A percentile compares a stretch with the other conserved stretches of the same genome.
Conservation (phyloP, 2,329 filamentous ascomycete species). For the Decorospora gaudefroyi region DNA sequence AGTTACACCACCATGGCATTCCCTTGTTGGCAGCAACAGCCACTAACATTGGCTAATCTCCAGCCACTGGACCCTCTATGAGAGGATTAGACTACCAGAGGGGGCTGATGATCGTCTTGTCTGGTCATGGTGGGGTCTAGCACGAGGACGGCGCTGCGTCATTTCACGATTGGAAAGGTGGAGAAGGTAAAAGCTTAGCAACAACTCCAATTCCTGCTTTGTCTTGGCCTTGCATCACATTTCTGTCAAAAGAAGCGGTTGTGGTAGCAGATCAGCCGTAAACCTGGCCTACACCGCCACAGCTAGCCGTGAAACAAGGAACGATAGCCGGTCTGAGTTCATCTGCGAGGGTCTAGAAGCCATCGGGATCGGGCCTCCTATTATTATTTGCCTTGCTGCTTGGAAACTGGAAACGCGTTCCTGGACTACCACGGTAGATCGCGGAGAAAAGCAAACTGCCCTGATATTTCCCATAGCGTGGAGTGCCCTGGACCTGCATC, state of each 20-base stretch:
- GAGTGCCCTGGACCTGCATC: neutral
- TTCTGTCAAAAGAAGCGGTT: conserved; percentile 11
- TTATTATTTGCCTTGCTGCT: neutral
- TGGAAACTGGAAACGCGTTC: conserved; percentile 13
- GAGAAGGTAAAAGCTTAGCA: conserved; percentile 34
- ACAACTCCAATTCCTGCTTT: conserved; percentile 31
- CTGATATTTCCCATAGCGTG: no score
- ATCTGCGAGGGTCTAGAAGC: conserved; percentile 21
- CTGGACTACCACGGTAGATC: conserved; percentile 9
- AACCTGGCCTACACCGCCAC: conserved; percentile 17
- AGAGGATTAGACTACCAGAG: conserved; percentile 5
- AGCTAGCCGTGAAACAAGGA: conserved; percentile 25
- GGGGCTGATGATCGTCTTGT: conserved; percentile 14
- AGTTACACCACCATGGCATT: conserved; percentile 10
- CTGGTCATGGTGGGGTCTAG: conserved; percentile 18
- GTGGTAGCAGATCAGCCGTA: conserved; percentile 5
- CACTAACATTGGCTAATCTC: conserved; percentile 23
- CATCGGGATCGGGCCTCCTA: conserved; percentile 11
- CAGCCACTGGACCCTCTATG: conserved; percentile 17
- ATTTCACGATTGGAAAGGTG: conserved; percentile 27
- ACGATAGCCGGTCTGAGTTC: conserved; percentile 10
- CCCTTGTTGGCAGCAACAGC: conserved; percentile 13
- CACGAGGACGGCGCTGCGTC: conserved; percentile 33
- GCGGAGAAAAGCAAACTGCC: conserved; percentile 7
- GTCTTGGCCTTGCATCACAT: conserved; percentile 9